phyloP scores from a whole-genome alignment of 2,329 filamentous ascomycete species.

The Seiridium cupressi region DNA sequence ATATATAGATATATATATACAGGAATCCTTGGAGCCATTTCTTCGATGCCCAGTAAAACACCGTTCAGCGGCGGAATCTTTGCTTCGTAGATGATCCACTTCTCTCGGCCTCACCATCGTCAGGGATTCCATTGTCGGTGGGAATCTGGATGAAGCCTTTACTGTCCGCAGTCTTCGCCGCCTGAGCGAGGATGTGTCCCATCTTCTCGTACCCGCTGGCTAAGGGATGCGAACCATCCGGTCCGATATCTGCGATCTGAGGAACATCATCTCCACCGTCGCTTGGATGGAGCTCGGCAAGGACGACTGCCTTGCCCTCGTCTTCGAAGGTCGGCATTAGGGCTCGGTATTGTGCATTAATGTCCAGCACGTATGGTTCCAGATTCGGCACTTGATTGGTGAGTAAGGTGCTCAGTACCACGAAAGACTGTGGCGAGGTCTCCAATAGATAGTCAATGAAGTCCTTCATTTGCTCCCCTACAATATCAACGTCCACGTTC shows the following conservation, averaged over 20 bases:
- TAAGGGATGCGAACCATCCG: conserved; percentile 25
- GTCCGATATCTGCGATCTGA: conserved; percentile 21
- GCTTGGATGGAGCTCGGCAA: conserved; percentile 28
- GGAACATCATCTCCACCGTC: conserved; percentile 18
- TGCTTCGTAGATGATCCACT: background rate
- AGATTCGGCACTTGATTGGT: conserved; percentile 23
- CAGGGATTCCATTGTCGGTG: conserved; percentile 20
- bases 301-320: conserved; percentile 22
- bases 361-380: conserved; percentile 22
- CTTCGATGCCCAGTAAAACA: no score
- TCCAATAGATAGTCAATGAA: conserved; percentile 27
- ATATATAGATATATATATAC: background rate
- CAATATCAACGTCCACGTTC: conserved; percentile 19
- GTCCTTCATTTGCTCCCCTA: conserved; percentile 21
- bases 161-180: conserved; percentile 20
- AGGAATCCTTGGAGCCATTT: no score
- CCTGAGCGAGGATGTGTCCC: conserved; percentile 22
- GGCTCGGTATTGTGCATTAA: conserved; percentile 26
- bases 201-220: conserved; percentile 25
- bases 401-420: conserved; percentile 26
- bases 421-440: conserved; percentile 23
- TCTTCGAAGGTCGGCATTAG: conserved; percentile 19
- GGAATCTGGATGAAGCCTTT: conserved; percentile 23
- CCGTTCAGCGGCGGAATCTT: background rate
- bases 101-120: conserved; percentile 19